These are phyloP conservation scores for Rosa multiflora DNA, from an alignment of 306 rosid genomes.

Conservation along the genomic window DNA sequence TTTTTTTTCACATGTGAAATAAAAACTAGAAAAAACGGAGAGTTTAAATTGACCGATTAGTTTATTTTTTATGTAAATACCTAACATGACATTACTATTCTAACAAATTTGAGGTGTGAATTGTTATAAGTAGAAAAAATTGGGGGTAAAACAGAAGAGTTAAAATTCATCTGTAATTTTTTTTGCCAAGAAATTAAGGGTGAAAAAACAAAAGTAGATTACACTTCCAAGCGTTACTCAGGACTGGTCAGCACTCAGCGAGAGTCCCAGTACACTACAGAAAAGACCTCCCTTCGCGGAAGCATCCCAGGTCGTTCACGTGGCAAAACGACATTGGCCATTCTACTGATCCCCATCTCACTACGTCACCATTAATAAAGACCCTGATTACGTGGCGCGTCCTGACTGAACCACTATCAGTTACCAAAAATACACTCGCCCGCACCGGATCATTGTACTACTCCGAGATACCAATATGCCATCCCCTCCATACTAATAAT, in stretches of 20 bases:
- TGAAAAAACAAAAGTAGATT: background rate
- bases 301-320: conserved; percentile 1
- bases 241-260: background rate
- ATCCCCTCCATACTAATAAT: background rate
- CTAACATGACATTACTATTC: too few species aligned
- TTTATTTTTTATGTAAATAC: too few species aligned
- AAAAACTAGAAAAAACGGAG: too few species aligned
- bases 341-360: background rate
- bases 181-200: background rate
- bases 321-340: background rate
- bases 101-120: background rate
- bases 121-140: background rate
- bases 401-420: fast-evolving
- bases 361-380: background rate
- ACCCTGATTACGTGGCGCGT: background rate
- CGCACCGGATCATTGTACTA: background rate
- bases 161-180: too few species aligned
- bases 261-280: background rate
- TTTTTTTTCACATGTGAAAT: too few species aligned
- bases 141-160: background rate
- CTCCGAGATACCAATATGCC: background rate
- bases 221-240: background rate
- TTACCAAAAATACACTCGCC: background rate
- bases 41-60: too few species aligned
- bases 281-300: conserved; percentile 7